Evolutionary conservation across 108 stramenopile species (phyloP), one percentile per base, ranked within the genome.

Genomic region (Licmophora abbreviata): DNA sequence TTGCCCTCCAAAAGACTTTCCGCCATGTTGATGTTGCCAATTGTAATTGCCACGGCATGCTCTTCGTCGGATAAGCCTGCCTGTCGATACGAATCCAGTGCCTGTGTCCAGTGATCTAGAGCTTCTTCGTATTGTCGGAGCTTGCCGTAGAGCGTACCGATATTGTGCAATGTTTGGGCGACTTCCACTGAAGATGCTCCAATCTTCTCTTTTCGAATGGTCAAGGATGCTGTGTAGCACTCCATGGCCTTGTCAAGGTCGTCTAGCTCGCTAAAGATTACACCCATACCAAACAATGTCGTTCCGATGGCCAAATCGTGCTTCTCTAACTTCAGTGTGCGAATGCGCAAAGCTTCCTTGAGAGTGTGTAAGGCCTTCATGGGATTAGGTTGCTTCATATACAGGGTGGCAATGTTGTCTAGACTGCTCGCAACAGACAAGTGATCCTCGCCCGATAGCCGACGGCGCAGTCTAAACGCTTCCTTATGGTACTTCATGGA

Each of bases 21-120:
- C 8, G 76, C 76, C 69, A 77, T 77, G 41, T 69, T 68, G 29
- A 77, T 77, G 40, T 77, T 77, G 3, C 69, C 69, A 21, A 77
- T 38, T 6, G 76, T 77, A 38, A 64, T 59, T 24, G 76, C 71
- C 1, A 77, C 64, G 61, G 73, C 51, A 50, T 71, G 63, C 25
- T 77, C 54, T 37, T 77, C 71, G 32, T 77, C 71, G n/a, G 22
- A 25, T n/a, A 77, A 45, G 9, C 75, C 70, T 33, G 68, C 59
- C 9, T 73, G 68, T 51, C 68, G 47, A 43, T 71, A 73, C 24
- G 66, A 63, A 42, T 51, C 51, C 9, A 77, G 45, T 11, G 64
- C 63, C 28, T 56, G 63, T 59, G 57, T 69, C 76, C 76, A 77
- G n/a, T 65, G 55, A 28, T 65, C 54, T 24, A 77, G 62, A 11